Base-by-base conservation (phyloP, 352 stramenopile genomes). In the Phytophthora syringae region DNA sequence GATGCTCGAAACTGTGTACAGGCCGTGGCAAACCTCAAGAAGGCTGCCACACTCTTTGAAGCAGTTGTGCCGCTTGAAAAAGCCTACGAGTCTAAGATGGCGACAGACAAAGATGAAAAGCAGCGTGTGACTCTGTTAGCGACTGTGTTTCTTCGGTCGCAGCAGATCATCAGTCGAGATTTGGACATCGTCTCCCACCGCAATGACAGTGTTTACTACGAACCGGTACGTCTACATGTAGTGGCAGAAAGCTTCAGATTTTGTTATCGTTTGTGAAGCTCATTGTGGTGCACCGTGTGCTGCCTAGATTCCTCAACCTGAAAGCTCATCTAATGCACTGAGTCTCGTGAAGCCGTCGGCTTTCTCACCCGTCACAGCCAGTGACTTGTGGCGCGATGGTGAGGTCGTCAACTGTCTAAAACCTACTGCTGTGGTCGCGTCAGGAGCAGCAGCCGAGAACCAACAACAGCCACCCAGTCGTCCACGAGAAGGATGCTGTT, bases 161-260 rank as follows among this genome's bases (percentile, higher is more conserved):
- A 86, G 57, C 76, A 89, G 57, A 85, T 92, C 37, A 74, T 92
- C 39, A 69, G 86, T 56, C 77, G 83, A 43, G 81, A 90, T 40
- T 34, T 92, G 21, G 79, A 92, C 54, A 87, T 92, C 48, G 76
- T 86, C 43, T 83, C 83, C 1, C 75, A 84, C 36, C 79, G 83
- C 45, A 92, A 92, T 56, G 78, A 89, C 48, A 84, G 69, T 51
- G 80, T 90, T 9, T 92, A 90, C 52, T 89, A 89, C 54, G 77
- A 90, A 58, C 72, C 73, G 64, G 82, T 89, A 69, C 36, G 70
- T 54, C 5, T 12, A n/a, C n/a, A n/a, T n/a, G n/a, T n/a, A n/a
- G n/a, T n/a, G n/a, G 15, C 12, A 57, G 18, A 24, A 43, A 43
- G 36, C 21, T 5, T 16, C 10, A 43, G 16, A 0, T 21, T 10